Evolutionary conservation across 2,329 filamentous ascomycete genomes (phyloP).

Genomic region (Diplodia corticola): DNA sequence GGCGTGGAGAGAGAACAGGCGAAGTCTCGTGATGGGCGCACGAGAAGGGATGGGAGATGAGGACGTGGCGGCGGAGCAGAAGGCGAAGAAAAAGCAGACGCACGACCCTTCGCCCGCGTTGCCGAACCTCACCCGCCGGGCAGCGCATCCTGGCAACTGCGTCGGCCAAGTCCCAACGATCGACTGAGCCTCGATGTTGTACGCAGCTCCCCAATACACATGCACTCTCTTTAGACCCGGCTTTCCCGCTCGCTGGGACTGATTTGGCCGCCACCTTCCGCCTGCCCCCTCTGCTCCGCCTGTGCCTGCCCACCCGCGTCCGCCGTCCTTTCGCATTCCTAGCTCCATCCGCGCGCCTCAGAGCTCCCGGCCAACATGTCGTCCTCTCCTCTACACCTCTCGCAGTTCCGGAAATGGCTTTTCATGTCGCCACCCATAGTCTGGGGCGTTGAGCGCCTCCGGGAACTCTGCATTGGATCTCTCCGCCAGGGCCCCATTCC

Average conservation of each 20-base stretch:
- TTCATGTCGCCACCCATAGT: constrained; percentile 86
- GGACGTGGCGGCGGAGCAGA: not conserved
- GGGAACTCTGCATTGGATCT: constrained; percentile 84
- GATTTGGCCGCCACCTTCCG: not conserved
- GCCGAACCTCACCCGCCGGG: not conserved
- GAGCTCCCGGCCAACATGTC: constrained; percentile 18
- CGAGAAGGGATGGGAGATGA: not conserved
- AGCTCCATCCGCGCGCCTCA: constrained; percentile 10
- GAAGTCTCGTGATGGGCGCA: constrained; percentile 11
- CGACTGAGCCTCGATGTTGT: constrained; percentile 16
- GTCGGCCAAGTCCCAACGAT: constrained; percentile 19
- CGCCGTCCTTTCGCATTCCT: not conserved
- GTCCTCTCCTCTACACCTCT: constrained; percentile 56
- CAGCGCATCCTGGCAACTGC: constrained; percentile 10
- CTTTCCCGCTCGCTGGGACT: not conserved
- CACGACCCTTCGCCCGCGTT: not conserved
- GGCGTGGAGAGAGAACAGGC: not conserved
- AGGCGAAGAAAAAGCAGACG: constrained; percentile 10
- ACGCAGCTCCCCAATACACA: constrained; percentile 8
- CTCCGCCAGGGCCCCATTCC: constrained; percentile 89
- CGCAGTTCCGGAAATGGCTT: constrained; percentile 70
- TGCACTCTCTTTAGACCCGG: not conserved
- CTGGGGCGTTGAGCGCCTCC: constrained; percentile 77
- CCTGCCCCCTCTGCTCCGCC: not conserved
- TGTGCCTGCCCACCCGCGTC: not conserved